A percentile compares a stretch with the other conserved stretches of the same genome.
phyloP scores from a whole-genome alignment of 179 eudicot species.

The Corrigiola litoralis region DNA sequence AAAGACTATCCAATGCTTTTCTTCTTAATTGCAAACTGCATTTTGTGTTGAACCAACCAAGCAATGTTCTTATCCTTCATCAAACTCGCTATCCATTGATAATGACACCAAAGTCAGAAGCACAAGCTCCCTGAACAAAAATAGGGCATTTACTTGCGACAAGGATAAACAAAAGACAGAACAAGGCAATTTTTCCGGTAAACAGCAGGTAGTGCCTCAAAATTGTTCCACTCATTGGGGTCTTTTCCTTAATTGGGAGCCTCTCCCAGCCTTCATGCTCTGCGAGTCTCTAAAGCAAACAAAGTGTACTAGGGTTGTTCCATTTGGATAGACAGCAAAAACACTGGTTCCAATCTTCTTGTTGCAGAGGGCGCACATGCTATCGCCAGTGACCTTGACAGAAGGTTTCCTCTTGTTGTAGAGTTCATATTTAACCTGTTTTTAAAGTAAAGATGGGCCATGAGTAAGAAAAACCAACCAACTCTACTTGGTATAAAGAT shows the following conservation, averaged over 20 bases:
- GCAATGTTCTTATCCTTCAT: neutral
- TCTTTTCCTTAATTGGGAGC: constrained; percentile 52
- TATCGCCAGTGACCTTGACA: constrained; percentile 80
- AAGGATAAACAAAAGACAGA: neutral
- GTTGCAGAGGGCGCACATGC: constrained; percentile 88
- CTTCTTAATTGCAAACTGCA: no score
- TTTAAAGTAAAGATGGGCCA: constrained; percentile 1
- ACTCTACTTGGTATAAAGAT: neutral
- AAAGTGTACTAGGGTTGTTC: constrained; percentile 82
- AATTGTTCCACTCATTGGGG: constrained; percentile 13
- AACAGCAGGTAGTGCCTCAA: neutral
- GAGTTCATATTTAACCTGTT: constrained; percentile 90
- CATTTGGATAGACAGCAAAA: constrained; percentile 95
- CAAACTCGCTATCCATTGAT: neutral
- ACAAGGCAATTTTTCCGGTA: neutral
- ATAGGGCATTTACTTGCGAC: neutral
- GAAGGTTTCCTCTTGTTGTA: constrained; percentile 63
- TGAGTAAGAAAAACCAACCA: neutral
- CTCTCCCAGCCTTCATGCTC: constrained; percentile 81
- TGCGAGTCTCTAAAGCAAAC: constrained; percentile 97
- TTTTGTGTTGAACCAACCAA: neutral
- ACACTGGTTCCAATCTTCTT: constrained; percentile 96
- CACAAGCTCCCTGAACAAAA: neutral
- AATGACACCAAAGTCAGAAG: neutral
- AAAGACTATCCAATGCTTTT: neutral